Conservation (phyloP, 1,139 yeast genomes). For the Sugiyamaella castrensis region DNA sequence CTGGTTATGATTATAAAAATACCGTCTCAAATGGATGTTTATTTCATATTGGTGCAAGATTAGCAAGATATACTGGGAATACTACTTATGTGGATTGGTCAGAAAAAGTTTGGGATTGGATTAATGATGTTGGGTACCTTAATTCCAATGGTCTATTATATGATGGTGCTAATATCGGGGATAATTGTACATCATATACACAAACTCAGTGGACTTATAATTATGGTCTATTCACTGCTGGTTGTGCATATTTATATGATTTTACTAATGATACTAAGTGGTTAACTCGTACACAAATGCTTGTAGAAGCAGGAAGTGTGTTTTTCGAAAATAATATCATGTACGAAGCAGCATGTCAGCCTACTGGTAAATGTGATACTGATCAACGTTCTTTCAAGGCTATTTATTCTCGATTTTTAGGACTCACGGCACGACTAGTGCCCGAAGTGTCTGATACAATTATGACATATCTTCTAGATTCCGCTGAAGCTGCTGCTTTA, state of each 20-base stretch:
- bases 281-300: slow-evolving; percentile 48
- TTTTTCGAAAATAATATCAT: slow-evolving; percentile 57
- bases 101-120: slow-evolving; percentile 80
- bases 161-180: slow-evolving; percentile 72
- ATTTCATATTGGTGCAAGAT: slow-evolving; percentile 82
- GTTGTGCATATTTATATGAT: slow-evolving; percentile 80
- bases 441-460: slow-evolving; percentile 60
- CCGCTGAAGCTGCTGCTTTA: slow-evolving; percentile 76
- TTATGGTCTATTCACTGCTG: slow-evolving; percentile 75
- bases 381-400: slow-evolving; percentile 93
- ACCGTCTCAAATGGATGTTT: slow-evolving; percentile 87
- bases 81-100: slow-evolving; percentile 79
- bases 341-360: slow-evolving; percentile 83
- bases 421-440: slow-evolving; percentile 66
- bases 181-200: slow-evolving; percentile 61
- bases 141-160: slow-evolving; percentile 42
- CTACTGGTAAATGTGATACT: slow-evolving; percentile 58
- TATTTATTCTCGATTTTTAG: slow-evolving; percentile 71
- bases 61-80: slow-evolving; percentile 73
- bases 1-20: slow-evolving; percentile 91
- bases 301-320: slow-evolving; percentile 46
- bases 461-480: slow-evolving; percentile 50
- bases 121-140: slow-evolving; percentile 58
- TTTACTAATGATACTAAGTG: slow-evolving; percentile 65
- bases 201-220: slow-evolving; percentile 82